Evolutionary conservation across 495 filamentous ascomycete genomes (phyloP).

Genomic region (Talaromyces stipitatus): DNA sequence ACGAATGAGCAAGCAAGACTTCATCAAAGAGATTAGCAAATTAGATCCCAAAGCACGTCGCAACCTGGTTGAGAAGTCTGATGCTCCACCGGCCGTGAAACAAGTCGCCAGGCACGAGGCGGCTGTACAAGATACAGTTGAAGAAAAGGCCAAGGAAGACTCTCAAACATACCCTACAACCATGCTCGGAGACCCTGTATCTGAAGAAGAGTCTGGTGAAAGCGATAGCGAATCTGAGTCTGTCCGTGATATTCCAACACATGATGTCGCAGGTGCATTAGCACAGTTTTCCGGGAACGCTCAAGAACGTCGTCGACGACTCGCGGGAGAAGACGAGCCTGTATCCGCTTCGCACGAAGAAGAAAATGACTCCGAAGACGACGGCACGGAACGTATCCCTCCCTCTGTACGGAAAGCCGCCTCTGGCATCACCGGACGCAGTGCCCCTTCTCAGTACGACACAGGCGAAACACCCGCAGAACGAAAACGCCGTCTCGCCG

Average conservation of each 20-base stretch:
- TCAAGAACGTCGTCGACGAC: conserved; percentile 40
- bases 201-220: conserved; percentile 18
- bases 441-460: conserved; percentile 18
- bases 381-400: conserved; percentile 49
- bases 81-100: conserved; percentile 4
- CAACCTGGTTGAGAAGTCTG: conserved; percentile 51
- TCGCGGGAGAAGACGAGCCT: conserved; percentile 13
- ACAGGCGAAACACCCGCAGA: conserved; percentile 75
- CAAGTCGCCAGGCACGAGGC: conserved; percentile 5
- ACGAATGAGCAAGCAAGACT: conserved; percentile 84
- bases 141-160: not conserved
- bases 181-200: conserved; percentile 2
- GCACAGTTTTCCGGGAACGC: conserved; percentile 40
- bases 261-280: conserved; percentile 38
- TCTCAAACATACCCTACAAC: not conserved
- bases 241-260: conserved; percentile 26
- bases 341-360: not conserved
- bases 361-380: conserved; percentile 46
- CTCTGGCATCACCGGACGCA: conserved; percentile 12
- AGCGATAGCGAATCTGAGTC: conserved; percentile 24
- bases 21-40: conserved; percentile 74
- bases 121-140: not conserved
- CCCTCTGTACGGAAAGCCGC: conserved; percentile 16
- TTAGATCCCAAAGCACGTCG: conserved; percentile 70
- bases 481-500: conserved; percentile 72